Evolutionary conservation across 176 grass and related monocot genomes (phyloP).

Genomic region (Cymbopogon citratus): DNA sequence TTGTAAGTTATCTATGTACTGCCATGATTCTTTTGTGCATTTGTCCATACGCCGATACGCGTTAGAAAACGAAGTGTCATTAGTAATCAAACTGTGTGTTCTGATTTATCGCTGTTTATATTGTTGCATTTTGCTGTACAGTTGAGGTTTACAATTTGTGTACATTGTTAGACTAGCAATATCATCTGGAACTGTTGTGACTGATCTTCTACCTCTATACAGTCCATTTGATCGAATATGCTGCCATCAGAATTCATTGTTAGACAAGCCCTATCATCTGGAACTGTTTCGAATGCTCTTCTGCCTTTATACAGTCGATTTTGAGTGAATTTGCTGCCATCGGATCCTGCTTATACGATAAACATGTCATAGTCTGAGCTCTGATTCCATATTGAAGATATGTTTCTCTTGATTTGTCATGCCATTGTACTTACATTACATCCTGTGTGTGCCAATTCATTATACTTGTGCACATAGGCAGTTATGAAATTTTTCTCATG

Average conservation of each 20-base stretch:
- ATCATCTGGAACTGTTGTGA: not conserved
- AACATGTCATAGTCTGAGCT: too few species aligned
- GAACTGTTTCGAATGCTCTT: too few species aligned
- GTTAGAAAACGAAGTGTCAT: not conserved
- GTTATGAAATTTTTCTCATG: not conserved
- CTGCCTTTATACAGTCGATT: not conserved
- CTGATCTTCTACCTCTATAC: too few species aligned
- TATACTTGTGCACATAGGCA: not conserved
- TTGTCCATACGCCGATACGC: not conserved
- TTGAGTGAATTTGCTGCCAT: not conserved
- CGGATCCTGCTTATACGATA: not conserved
- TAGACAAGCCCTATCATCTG: too few species aligned
- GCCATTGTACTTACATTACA: not conserved
- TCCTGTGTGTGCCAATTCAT: not conserved
- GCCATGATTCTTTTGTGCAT: not conserved
- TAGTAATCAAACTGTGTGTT: not conserved
- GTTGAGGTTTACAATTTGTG: not conserved
- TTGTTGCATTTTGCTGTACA: not conserved
- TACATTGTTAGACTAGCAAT: not conserved
- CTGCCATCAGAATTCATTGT: too few species aligned
- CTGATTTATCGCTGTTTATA: too few species aligned
- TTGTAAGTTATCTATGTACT: not conserved
- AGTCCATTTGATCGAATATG: too few species aligned
- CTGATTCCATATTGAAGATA: not conserved
- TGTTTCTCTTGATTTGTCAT: not conserved